These are phyloP conservation scores for Terfezia claveryi DNA, from an alignment of 495 filamentous ascomycete species.

Conservation along the genomic window DNA sequence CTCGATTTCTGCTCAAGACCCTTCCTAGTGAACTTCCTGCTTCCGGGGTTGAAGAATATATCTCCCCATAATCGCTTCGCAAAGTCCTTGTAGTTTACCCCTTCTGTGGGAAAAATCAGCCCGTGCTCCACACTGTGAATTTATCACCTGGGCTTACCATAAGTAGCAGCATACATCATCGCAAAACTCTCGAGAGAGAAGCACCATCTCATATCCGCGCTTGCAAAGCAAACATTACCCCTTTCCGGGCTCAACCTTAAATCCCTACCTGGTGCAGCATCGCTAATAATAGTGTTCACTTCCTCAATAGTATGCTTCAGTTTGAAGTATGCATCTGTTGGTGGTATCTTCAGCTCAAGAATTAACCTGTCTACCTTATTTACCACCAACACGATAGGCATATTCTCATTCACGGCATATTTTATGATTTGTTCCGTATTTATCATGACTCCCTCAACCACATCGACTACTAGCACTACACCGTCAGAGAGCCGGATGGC, in stretches of 20 bases:
- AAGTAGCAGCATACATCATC: constrained; percentile 84
- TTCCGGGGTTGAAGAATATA: constrained; percentile 81
- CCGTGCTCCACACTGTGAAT: not conserved
- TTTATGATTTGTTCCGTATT: constrained; percentile 95
- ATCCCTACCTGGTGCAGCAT: constrained; percentile 53
- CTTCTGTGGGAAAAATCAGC: constrained; percentile 17
- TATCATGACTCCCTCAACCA: constrained; percentile 92
- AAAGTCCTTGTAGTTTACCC: constrained; percentile 60
- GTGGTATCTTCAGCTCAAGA: constrained; percentile 81
- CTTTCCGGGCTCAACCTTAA: constrained; percentile 81
- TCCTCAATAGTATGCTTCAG: constrained; percentile 94
- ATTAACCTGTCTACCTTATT: constrained; percentile 97
- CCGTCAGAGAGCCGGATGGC: constrained; percentile 75
- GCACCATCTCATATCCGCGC: constrained; percentile 84
- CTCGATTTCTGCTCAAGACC: constrained; percentile 57
- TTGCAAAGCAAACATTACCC: constrained; percentile 89
- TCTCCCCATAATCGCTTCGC: constrained; percentile 77
- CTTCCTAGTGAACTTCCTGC: constrained; percentile 77
- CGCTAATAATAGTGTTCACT: constrained; percentile 88
- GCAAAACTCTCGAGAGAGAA: constrained; percentile 86
- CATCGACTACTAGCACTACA: constrained; percentile 80
- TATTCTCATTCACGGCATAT: constrained; percentile 72
- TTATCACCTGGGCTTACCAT: constrained; percentile 21
- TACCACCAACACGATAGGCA: constrained; percentile 72
- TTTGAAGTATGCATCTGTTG: constrained; percentile 94